A percentile compares a stretch with the other conserved stretches of the same genome.
Conservation (phyloP, 805 yeast species). For the Wickerhamiella vanderwaltii region DNA sequence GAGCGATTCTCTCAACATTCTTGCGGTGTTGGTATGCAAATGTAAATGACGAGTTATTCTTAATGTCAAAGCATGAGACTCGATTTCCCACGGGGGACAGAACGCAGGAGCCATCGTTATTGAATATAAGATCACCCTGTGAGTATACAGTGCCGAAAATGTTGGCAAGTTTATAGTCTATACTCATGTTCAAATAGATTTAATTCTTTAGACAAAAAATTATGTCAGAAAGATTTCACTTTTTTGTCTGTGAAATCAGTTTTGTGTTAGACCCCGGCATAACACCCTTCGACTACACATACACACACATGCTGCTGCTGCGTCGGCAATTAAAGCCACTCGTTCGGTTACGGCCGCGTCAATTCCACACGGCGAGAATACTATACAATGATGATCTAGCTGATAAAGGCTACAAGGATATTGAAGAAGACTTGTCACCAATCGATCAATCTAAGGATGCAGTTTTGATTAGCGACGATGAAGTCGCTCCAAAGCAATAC, state of each 20-base stretch:
- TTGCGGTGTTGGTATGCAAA: slow-evolving; percentile 87
- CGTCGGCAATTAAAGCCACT: too few relatives aligned
- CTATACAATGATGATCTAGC: not conserved
- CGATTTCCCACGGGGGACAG: slow-evolving; percentile 92
- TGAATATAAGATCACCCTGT: slow-evolving; percentile 78
- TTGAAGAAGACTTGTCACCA: slow-evolving; percentile 1
- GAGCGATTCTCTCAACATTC: slow-evolving; percentile 63
- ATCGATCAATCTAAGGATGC: slow-evolving; percentile 3
- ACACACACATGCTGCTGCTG: too few relatives aligned
- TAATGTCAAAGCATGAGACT: slow-evolving; percentile 75
- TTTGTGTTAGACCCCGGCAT: not conserved
- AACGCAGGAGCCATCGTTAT: slow-evolving; percentile 72
- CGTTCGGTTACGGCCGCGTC: too few relatives aligned
- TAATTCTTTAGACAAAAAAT: not conserved
- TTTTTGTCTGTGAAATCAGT: too few relatives aligned
- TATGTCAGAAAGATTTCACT: slow-evolving; percentile 1
- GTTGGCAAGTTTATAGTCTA: slow-evolving; percentile 53
- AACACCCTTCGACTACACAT: too few relatives aligned
- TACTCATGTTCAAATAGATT: slow-evolving; percentile 17
- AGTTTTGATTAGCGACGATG: slow-evolving; percentile 5
- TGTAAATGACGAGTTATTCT: slow-evolving; percentile 76
- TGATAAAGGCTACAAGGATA: slow-evolving; percentile 5
- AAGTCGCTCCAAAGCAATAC: slow-evolving; percentile 14
- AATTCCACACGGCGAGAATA: not conserved
- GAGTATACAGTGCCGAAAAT: slow-evolving; percentile 88